Conservation (phyloP, 2,329 filamentous ascomycete species). For the Emergomyces pasteurianus region DNA sequence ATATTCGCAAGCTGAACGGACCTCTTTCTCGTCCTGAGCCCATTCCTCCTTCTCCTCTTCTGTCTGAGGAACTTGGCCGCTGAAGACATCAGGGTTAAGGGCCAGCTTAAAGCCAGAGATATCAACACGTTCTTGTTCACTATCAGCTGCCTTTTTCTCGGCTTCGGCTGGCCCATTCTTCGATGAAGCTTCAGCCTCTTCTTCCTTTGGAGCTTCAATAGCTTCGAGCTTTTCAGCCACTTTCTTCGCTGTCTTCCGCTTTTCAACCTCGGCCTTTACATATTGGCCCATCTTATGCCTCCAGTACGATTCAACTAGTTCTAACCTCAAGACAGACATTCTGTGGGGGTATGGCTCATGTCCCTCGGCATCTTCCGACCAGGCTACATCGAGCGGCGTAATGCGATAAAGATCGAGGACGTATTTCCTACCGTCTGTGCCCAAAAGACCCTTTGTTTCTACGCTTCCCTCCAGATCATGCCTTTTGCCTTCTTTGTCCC, state of each 20-base stretch:
- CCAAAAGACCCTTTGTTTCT: constrained; percentile 94
- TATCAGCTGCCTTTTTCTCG: constrained; percentile 29
- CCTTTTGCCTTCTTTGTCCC: constrained; percentile 88
- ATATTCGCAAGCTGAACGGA: constrained; percentile 70
- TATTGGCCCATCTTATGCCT: constrained; percentile 81
- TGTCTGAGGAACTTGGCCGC: constrained; percentile 78
- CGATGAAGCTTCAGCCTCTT: constrained; percentile 13
- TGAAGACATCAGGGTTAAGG: constrained; percentile 92
- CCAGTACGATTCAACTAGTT: constrained; percentile 78
- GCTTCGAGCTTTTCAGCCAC: constrained; percentile 20
- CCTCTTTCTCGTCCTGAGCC: constrained; percentile 74
- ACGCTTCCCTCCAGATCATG: constrained; percentile 92
- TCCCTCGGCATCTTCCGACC: constrained; percentile 66
- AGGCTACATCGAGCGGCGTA: constrained; percentile 78
- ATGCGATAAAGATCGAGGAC: constrained; percentile 94
- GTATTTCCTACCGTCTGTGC: constrained; percentile 93
- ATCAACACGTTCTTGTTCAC: constrained; percentile 59
- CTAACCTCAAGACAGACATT: constrained; percentile 86
- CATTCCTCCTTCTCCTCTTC: constrained; percentile 79
- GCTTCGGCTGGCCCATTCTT: constrained; percentile 31
- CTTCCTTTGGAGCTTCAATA: constrained; percentile 18
- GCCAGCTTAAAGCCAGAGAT: constrained; percentile 77
- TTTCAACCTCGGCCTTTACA: constrained; percentile 65
- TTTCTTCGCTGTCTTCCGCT: constrained; percentile 38
- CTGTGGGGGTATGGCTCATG: constrained; percentile 69